Evolutionary conservation across 495 filamentous ascomycete species (phyloP).

Genomic region (Aspergillus baeticus): DNA sequence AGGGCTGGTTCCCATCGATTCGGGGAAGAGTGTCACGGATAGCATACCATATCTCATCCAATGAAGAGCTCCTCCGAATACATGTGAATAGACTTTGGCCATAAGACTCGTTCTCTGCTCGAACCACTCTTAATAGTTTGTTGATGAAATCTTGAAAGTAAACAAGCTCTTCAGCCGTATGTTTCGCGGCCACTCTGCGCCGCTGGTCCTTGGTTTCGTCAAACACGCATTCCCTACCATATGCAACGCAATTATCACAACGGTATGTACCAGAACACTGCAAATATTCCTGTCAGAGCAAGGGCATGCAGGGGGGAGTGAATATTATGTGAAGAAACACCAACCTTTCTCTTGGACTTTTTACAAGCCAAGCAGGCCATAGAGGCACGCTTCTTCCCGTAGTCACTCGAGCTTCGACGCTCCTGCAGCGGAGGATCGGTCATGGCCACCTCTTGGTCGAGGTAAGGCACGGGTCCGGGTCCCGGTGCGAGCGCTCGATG

Average conservation of each 20-base stretch:
- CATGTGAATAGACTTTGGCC: slow-evolving; percentile 32
- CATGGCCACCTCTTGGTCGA: slow-evolving; percentile 16
- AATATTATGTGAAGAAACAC: no score
- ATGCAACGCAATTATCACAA: slow-evolving; percentile 43
- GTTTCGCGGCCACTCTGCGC: slow-evolving; percentile 48
- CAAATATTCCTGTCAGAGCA: not conserved
- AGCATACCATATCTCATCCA: slow-evolving; percentile 37
- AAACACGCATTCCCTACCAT: slow-evolving; percentile 42
- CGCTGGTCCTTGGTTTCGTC: slow-evolving; percentile 49
- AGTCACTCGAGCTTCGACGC: slow-evolving; percentile 8
- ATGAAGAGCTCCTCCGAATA: slow-evolving; percentile 35
- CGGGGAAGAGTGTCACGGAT: slow-evolving; percentile 32
- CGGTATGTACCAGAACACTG: slow-evolving; percentile 44
- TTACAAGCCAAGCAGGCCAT: slow-evolving; percentile 49
- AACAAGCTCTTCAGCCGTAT: slow-evolving; percentile 43
- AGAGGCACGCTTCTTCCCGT: slow-evolving; percentile 44
- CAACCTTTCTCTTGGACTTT: slow-evolving; percentile 48
- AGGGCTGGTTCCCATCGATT: slow-evolving; percentile 17
- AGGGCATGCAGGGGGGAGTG: not conserved
- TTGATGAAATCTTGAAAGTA: slow-evolving; percentile 44
- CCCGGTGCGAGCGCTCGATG: slow-evolving; percentile 29
- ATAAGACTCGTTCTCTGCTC: slow-evolving; percentile 31
- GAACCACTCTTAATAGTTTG: slow-evolving; percentile 40
- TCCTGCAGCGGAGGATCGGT: slow-evolving; percentile 17
- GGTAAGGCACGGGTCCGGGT: slow-evolving; percentile 18